Base-by-base conservation (phyloP, 2,329 filamentous ascomycete species). In the Botrytis porri region DNA sequence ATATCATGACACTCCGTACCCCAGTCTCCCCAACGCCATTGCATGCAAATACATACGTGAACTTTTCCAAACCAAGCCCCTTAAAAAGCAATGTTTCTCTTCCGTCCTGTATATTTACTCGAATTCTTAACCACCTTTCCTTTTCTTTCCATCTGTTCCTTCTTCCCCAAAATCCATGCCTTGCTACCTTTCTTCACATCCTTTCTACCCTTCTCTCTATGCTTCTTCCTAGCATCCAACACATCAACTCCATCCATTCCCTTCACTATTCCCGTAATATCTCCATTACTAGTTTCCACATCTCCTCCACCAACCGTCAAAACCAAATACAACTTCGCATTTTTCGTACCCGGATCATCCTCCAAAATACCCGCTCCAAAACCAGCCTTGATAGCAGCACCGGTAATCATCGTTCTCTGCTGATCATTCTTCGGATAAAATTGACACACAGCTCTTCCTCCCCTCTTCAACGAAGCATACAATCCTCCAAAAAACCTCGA, bases 381-480 rank as follows among this genome's bases (percentile, higher is more conserved):
- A 0, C 96, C 96, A 1, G 96, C 96, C 80, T 93, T 94, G 75
- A 98, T 92, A 0, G 96, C 96, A 0, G 96, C 96, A 74, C 89
- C 88, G 69, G 91, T 93, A 77, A 99, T 97, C 95, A 99, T 97
- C 80, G 88, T 90, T 80, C 95, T 89, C 84, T 99, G 96, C 75
- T 89, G 86, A 77, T 97, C 92, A 81, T 99, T 98, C 84, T 97
- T 97, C 4, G 96, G 96, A 82, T 99, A 99, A 82, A 99, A 99
- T 80, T 99, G 96, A 81, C 95, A 97, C 22, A 98, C 95, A 0
- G 96, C 96, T 54, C 94, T 88, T 1, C 94, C 96, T 9, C 96
- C 96, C 32, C 96, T 86, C 76, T 90, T 89, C 75, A 99, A 84
- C 74, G 90, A 90, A 0, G 94, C 92, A 83, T 98, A 99, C 2